Conservation (phyloP, 1,284 basidiomycete genomes). For the Trichosporon asahii region DNA sequence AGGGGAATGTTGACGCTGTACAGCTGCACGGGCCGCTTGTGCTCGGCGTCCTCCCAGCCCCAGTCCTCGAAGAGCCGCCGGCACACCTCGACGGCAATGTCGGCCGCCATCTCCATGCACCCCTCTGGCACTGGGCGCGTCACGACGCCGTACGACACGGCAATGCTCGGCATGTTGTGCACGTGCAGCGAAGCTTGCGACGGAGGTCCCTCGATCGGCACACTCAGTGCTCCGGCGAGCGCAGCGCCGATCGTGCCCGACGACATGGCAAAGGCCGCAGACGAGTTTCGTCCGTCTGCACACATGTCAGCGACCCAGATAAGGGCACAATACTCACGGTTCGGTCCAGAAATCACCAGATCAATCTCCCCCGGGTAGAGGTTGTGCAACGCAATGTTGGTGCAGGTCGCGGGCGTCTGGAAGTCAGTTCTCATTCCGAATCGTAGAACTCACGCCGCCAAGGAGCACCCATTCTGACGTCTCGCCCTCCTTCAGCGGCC, state of each 20-base stretch:
- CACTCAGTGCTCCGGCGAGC: conserved; percentile 77
- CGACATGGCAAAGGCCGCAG: conserved; percentile 75
- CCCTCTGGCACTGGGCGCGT: conserved; percentile 63
- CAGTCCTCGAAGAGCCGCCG: conserved; percentile 72
- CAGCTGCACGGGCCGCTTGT: conserved; percentile 33
- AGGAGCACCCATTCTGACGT: conserved; percentile 83
- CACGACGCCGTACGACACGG: conserved; percentile 81
- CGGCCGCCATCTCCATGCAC: conserved; percentile 66
- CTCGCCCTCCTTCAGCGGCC: conserved; percentile 70
- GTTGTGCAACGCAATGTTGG: conserved; percentile 84
- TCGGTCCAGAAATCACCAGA: conserved; percentile 60
- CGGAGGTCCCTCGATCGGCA: conserved; percentile 72
- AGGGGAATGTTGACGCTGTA: conserved; percentile 51
- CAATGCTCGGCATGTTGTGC: conserved; percentile 60
- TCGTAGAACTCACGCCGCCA: conserved; percentile 62
- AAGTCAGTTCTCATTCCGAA: conserved; percentile 12
- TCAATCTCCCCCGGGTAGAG: conserved; percentile 79
- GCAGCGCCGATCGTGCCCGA: conserved; percentile 89
- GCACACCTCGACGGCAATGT: conserved; percentile 65
- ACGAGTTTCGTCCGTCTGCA: conserved; percentile 69
- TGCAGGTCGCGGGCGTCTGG: conserved; percentile 83
- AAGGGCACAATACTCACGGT: conserved; percentile 41
- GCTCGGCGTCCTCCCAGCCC: conserved; percentile 60
- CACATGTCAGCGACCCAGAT: neutral
- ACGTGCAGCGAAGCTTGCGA: conserved; percentile 45